Base-by-base conservation (phyloP, 116 monocot species). In the Dioscorea cayenensis region DNA sequence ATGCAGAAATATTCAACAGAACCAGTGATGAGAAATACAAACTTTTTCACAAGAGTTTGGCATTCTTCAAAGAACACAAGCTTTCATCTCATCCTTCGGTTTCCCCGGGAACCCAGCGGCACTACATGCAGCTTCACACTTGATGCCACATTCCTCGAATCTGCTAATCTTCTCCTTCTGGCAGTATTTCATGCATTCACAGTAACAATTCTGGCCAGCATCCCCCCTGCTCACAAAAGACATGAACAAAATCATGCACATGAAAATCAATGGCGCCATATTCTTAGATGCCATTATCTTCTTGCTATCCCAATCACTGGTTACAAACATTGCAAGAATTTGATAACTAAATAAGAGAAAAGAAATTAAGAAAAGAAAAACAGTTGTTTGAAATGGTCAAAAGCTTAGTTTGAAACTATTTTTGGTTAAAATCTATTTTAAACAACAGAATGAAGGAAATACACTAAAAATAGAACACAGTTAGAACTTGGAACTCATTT, bases 171-270 rank as follows among this genome's bases (percentile, higher is more conserved):
- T 20, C 60, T 8, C 28, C 0, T 32, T 32, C 6, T 37, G 12
- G 58, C 66, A 75, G 12, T 67, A 14, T 19, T 66, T 75, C 36
- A 75, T 13, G 67, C 75, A 75, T 60, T 67, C 58, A 36, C 66
- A 75, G 51, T 52, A 75, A 58, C 75, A 75, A 16, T 67, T 67
- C 60, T 75, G 75, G 19, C 67, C 67, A 36, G 67, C 67, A 10
- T 67, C 75, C 7, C 67, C 59, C 27, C 13, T 20, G 35, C 59
- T 36, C 32, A 59, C n/a, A 16, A 67, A 67, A 0, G 67, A 66
- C 22, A 75, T n/a, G 6, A 75, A 29, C 13, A 67, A 17, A 19
- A 67, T 23, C 23, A 27, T 36, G 29, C 7, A 43, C 43, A 67
- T 43, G 19, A 67, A 25, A 22, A 55, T 7, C 16, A 22, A 21